Conservation (phyloP, 352 stramenopile genomes). For the Phytophthora litchii region DNA sequence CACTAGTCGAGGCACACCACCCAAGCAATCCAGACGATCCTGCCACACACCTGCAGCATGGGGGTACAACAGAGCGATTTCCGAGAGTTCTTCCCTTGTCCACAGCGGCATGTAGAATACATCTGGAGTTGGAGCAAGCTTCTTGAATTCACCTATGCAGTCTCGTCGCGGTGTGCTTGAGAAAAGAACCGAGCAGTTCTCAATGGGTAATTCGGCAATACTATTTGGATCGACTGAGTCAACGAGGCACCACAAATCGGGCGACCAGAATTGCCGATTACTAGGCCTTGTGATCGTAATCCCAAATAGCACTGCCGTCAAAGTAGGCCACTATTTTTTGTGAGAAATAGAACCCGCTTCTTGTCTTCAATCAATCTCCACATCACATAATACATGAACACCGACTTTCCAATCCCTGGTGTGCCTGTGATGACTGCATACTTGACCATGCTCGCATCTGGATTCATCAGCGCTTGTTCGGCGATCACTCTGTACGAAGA, state of each 20-base stretch:
- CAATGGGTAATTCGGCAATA: neutral
- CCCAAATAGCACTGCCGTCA: too few relatives aligned
- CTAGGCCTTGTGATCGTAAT: neutral
- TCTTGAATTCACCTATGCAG: constrained; percentile 42
- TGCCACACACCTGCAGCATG: constrained; percentile 20
- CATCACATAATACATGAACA: constrained; percentile 45
- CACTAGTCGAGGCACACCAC: constrained; percentile 38
- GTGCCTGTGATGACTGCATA: constrained; percentile 41
- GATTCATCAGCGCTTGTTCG: constrained; percentile 27
- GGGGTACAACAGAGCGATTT: constrained; percentile 34
- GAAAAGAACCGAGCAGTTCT: constrained; percentile 7
- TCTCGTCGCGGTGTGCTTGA: constrained; percentile 36
- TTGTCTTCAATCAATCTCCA: constrained; percentile 42
- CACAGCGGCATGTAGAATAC: constrained; percentile 42
- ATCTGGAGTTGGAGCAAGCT: constrained; percentile 34
- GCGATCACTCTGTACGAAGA: constrained; percentile 36
- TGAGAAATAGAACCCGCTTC: constrained; percentile 32
- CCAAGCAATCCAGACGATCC: constrained; percentile 31
- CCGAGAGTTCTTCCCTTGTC: constrained; percentile 35
- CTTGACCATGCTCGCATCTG: constrained; percentile 22
- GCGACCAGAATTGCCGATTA: neutral
- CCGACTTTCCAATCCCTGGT: constrained; percentile 38
- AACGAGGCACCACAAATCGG: neutral
- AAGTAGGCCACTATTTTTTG: constrained; percentile 24
- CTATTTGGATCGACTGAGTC: neutral